Conservation (phyloP, 2,329 filamentous ascomycete species). For the Raffaelea ambrosiae region DNA sequence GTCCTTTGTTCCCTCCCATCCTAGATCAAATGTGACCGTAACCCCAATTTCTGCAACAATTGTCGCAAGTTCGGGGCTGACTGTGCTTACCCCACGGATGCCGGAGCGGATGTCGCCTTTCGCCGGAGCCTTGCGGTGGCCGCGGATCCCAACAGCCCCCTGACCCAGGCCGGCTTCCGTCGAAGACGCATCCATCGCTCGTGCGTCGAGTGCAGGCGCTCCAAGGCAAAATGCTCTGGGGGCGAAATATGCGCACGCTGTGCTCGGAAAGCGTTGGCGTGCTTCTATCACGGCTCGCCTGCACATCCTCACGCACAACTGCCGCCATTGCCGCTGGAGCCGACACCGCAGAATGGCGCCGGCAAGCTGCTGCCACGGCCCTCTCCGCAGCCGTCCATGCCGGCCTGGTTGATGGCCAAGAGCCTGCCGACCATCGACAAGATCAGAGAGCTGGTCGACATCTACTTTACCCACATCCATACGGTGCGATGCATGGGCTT, state of each 20-base stretch:
- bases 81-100: conserved; percentile 6
- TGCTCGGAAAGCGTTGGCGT: background rate
- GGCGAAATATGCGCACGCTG: conserved; percentile 14
- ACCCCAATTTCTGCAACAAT: conserved; percentile 4
- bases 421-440: too few species aligned
- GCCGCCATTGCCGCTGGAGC: background rate
- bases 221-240: conserved; percentile 42
- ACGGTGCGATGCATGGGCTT: conserved; percentile 16
- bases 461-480: conserved; percentile 15
- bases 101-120: too few species aligned
- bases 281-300: conserved; percentile 5
- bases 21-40: conserved; percentile 9
- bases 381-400: too few species aligned
- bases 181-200: conserved; percentile 22
- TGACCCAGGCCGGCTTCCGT: conserved; percentile 1
- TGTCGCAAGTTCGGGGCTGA: conserved; percentile 8
- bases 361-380: too few species aligned
- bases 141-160: too few species aligned
- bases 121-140: too few species aligned
- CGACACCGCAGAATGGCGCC: background rate
- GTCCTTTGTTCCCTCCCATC: background rate
- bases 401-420: too few species aligned
- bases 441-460: conserved; percentile 14
- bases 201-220: conserved; percentile 50
- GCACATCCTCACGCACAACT: background rate